Conservation (phyloP, 495 filamentous ascomycete genomes). For the Xylaria sp. region DNA sequence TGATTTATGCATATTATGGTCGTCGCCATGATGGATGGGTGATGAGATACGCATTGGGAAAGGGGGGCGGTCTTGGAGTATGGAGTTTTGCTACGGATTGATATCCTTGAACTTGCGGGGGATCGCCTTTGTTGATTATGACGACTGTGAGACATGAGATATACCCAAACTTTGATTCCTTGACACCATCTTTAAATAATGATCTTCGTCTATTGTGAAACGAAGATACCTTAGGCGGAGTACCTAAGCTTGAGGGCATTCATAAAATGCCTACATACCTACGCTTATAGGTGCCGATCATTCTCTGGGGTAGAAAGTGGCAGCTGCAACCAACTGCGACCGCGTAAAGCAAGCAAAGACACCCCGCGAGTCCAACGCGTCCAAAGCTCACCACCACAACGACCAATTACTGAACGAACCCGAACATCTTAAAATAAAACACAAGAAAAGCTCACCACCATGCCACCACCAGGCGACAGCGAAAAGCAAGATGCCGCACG, state of each 20-base stretch:
- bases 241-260: no score
- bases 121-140: conserved; percentile 17
- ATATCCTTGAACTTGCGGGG: background rate
- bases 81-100: conserved; percentile 19
- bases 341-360: background rate
- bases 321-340: conserved; percentile 24
- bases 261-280: no score
- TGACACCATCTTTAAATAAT: background rate
- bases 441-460: conserved; percentile 26
- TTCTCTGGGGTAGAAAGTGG: background rate
- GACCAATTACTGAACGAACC: background rate
- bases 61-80: conserved; percentile 19
- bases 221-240: background rate
- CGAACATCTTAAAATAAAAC: background rate
- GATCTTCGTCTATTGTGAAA: background rate
- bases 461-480: conserved; percentile 46
- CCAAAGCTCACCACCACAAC: background rate
- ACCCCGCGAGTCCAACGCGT: conserved; percentile 8
- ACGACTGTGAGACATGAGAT: conserved; percentile 24
- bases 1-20: conserved; percentile 29
- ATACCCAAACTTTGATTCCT: conserved; percentile 25
- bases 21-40: background rate
- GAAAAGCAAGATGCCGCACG: conserved; percentile 90
- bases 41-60: conserved; percentile 2
- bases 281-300: no score